These are phyloP conservation scores for Chaetomiaceae sp. DNA, from an alignment of 2,329 filamentous ascomycete genomes.

Conservation along the genomic window DNA sequence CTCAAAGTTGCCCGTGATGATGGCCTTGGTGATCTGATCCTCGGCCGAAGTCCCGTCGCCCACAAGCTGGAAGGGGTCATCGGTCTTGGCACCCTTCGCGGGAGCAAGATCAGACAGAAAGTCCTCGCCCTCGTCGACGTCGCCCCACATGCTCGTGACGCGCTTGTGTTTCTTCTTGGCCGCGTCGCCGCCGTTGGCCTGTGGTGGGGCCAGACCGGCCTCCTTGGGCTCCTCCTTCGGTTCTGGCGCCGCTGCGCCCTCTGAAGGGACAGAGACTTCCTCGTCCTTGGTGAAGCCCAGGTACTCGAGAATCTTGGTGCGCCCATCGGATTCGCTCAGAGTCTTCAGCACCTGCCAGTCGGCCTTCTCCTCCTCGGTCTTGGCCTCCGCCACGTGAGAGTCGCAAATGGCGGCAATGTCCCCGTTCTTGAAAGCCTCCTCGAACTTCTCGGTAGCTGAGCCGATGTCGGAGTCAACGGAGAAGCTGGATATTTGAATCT, in stretches of 20 bases:
- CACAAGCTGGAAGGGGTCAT: slow-evolving; percentile 89
- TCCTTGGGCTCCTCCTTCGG: slow-evolving; percentile 18
- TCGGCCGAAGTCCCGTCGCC: slow-evolving; percentile 79
- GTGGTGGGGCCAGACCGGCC: slow-evolving; percentile 26
- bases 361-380: slow-evolving; percentile 84
- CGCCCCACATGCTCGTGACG: slow-evolving; percentile 72
- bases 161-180: slow-evolving; percentile 55
- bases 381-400: slow-evolving; percentile 65
- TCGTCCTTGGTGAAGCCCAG: slow-evolving; percentile 70
- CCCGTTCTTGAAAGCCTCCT: slow-evolving; percentile 70
- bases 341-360: slow-evolving; percentile 96
- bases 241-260: slow-evolving; percentile 15
- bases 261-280: slow-evolving; percentile 27
- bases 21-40: slow-evolving; percentile 75
- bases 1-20: slow-evolving; percentile 87
- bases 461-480: slow-evolving; percentile 80
- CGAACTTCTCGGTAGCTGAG: slow-evolving; percentile 79
- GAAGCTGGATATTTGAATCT: slow-evolving; percentile 79
- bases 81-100: slow-evolving; percentile 85
- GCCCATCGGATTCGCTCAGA: slow-evolving; percentile 76
- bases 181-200: slow-evolving; percentile 39
- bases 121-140: slow-evolving; percentile 67
- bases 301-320: slow-evolving; percentile 79
- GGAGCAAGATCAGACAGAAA: slow-evolving; percentile 81
- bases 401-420: slow-evolving; percentile 76